phyloP scores from a whole-genome alignment of 1,139 yeast genomes.

The Pichia kudriavzevii region DNA sequence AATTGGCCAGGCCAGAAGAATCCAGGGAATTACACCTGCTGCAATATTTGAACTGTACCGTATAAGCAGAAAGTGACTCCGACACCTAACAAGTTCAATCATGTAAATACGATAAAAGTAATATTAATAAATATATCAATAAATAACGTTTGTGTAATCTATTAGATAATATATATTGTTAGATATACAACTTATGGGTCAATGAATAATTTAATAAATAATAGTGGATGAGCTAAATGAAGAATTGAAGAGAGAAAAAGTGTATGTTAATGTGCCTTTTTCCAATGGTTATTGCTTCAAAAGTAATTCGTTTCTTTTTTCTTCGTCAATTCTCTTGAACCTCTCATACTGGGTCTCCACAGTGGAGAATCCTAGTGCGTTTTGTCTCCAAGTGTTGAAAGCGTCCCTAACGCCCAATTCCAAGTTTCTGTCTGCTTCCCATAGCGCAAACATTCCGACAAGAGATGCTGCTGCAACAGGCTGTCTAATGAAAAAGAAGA shows the following conservation, averaged over 20 bases:
- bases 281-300: conserved; percentile 16
- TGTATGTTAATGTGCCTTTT: no score
- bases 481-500: conserved; percentile 29
- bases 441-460: conserved; percentile 26
- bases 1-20: conserved; percentile 88
- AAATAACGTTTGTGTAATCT: no score
- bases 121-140: no score
- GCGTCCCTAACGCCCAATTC: conserved; percentile 26
- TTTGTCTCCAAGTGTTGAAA: conserved; percentile 23
- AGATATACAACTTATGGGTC: no score
- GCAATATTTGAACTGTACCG: conserved; percentile 62
- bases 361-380: conserved; percentile 28
- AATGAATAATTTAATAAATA: conserved; percentile 1
- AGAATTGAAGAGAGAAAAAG: no score
- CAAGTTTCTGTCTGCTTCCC: conserved; percentile 29
- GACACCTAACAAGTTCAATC: no score
- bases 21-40: conserved; percentile 91
- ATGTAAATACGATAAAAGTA: no score
- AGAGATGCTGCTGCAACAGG: conserved; percentile 30
- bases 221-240: no score
- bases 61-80: conserved; percentile 22
- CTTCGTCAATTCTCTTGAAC: conserved; percentile 26
- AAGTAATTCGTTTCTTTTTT: conserved; percentile 22
- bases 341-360: conserved; percentile 22
- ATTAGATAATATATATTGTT: no score